Evolutionary conservation across 495 filamentous ascomycete genomes (phyloP).

Genomic region (Pseudevernia furfuracea): DNA sequence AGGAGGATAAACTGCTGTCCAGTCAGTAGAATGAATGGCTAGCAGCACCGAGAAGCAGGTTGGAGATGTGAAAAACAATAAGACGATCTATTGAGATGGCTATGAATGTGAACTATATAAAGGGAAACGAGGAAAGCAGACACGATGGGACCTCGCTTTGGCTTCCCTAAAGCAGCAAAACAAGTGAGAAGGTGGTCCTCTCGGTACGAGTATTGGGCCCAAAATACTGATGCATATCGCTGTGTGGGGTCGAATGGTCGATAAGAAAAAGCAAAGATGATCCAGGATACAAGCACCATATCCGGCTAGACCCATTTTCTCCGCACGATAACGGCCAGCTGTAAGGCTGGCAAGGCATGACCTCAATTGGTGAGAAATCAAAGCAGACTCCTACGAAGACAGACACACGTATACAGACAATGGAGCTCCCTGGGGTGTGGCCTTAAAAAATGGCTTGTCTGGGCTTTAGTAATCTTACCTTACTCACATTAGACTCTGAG

Average conservation of each 20-base stretch:
- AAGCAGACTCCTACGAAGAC: not conserved
- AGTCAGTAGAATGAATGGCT: not conserved
- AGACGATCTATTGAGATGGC: not conserved
- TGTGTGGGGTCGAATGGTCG: not conserved
- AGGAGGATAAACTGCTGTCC: slow-evolving; percentile 6
- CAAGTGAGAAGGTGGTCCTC: not conserved
- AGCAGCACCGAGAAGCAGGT: not conserved
- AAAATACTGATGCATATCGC: not conserved
- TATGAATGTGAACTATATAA: slow-evolving; percentile 10
- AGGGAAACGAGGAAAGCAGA: not conserved
- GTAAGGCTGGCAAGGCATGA: not conserved
- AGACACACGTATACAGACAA: not conserved
- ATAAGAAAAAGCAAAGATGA: not conserved
- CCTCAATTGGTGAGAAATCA: not conserved
- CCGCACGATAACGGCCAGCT: not conserved
- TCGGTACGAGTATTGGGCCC: not conserved
- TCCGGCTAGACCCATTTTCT: not conserved
- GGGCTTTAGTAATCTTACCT: not conserved
- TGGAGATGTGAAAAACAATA: not conserved
- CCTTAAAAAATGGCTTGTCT: not conserved
- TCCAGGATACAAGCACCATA: not conserved
- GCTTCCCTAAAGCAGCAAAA: slow-evolving; percentile 14
- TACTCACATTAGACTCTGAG: not conserved
- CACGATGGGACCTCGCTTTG: slow-evolving; percentile 5
- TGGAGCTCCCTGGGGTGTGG: not conserved